Conservation (phyloP, 108 stramenopile species). For the Cylindrotheca closterium region DNA sequence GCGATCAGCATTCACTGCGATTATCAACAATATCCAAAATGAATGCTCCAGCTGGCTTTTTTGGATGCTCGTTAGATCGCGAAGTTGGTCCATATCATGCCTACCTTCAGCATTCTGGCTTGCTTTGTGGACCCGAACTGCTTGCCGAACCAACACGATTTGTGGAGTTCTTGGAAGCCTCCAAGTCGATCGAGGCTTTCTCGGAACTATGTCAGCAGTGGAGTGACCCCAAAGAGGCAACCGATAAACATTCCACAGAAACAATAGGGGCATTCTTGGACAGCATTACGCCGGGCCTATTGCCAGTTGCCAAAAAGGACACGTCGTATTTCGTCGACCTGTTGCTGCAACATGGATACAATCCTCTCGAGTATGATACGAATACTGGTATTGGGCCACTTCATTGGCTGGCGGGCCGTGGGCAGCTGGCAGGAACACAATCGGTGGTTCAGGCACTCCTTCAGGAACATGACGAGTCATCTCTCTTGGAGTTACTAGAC, state of each 20-base stretch:
- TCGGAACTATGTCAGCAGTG: conserved; percentile 2
- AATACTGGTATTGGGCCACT: conserved; percentile 18
- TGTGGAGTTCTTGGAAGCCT: background rate
- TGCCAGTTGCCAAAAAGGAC: conserved; percentile 3
- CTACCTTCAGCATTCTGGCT: background rate
- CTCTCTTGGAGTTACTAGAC: conserved; percentile 13
- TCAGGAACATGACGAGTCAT: conserved; percentile 5
- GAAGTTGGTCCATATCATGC: conserved; percentile 8
- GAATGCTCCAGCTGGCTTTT: background rate
- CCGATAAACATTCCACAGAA: background rate
- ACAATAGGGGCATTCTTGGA: background rate
- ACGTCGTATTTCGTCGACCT: background rate
- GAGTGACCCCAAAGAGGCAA: background rate
- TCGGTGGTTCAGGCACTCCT: conserved; percentile 8
- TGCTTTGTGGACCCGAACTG: conserved; percentile 1
- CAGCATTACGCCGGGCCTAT: background rate
- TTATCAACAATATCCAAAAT: background rate
- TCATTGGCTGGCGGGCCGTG: conserved; percentile 34
- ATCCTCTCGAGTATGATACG: conserved; percentile 29
- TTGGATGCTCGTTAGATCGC: conserved; percentile 1
- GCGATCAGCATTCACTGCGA: background rate
- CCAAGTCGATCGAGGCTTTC: background rate
- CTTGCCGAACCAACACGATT: background rate
- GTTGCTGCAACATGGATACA: conserved; percentile 31
- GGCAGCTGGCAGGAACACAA: conserved; percentile 23